Conservation (phyloP, 352 stramenopile genomes). For the Peronospora farinosa region DNA sequence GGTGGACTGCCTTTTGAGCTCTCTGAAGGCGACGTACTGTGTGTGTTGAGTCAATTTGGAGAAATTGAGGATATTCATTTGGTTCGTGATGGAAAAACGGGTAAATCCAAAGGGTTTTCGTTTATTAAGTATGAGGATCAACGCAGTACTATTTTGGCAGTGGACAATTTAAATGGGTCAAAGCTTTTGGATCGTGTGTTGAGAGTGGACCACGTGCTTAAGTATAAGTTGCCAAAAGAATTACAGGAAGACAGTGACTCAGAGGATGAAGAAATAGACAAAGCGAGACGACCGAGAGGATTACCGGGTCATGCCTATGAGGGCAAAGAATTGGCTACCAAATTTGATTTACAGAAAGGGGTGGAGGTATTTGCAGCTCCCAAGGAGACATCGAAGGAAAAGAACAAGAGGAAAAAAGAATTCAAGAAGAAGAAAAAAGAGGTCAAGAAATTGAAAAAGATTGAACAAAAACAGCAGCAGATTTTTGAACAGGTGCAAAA, state of each 20-base stretch:
- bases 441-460: slow-evolving; percentile 46
- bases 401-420: slow-evolving; percentile 54
- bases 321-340: slow-evolving; percentile 71
- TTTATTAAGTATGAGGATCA: slow-evolving; percentile 98
- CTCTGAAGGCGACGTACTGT: slow-evolving; percentile 94
- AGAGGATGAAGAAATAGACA: slow-evolving; percentile 30
- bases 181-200: slow-evolving; percentile 89
- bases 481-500: slow-evolving; percentile 46
- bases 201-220: slow-evolving; percentile 95
- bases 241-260: slow-evolving; percentile 76
- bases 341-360: slow-evolving; percentile 64
- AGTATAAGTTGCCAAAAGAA: slow-evolving; percentile 94
- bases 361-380: slow-evolving; percentile 81
- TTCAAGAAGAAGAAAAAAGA: slow-evolving; percentile 47
- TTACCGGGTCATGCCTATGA: slow-evolving; percentile 84
- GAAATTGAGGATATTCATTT: slow-evolving; percentile 96
- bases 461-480: slow-evolving; percentile 46
- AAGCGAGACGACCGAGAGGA: slow-evolving; percentile 32
- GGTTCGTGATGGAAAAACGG: slow-evolving; percentile 92
- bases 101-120: slow-evolving; percentile 93
- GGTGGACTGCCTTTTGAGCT: slow-evolving; percentile 91
- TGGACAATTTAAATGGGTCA: slow-evolving; percentile 96
- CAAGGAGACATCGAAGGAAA: slow-evolving; percentile 46
- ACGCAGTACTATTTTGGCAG: slow-evolving; percentile 92
- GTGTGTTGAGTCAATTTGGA: slow-evolving; percentile 82